phyloP scores from a whole-genome alignment of 495 filamentous ascomycete genomes.

The Neurospora sp. region DNA sequence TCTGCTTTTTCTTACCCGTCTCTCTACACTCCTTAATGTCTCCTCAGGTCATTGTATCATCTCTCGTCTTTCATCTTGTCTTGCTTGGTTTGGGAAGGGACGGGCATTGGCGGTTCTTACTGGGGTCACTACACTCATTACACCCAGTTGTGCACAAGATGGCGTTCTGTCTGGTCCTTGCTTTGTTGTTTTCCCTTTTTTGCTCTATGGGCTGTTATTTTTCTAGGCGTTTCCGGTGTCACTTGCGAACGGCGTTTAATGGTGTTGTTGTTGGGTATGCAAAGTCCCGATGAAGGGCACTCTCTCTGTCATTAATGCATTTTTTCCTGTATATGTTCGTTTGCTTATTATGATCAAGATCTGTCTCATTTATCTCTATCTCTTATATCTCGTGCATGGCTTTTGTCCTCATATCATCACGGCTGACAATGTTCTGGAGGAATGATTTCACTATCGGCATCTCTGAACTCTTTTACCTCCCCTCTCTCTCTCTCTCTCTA shows the following conservation, averaged over 20 bases:
- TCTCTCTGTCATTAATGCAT: neutral
- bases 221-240: neutral
- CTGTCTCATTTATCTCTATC: neutral
- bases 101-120: neutral
- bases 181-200: neutral
- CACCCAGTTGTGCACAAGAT: neutral
- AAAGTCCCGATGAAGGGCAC: neutral
- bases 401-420: too few species aligned
- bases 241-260: neutral
- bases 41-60: constrained; percentile 2
- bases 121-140: constrained; percentile 1
- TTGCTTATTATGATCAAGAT: neutral
- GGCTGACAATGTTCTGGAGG: neutral
- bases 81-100: neutral
- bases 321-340: neutral
- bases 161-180: neutral
- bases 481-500: neutral
- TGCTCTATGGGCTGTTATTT: neutral
- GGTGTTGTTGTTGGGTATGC: neutral
- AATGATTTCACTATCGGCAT: neutral
- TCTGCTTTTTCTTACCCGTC: neutral
- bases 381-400: too few species aligned
- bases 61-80: constrained; percentile 1
- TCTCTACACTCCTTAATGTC: neutral
- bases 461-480: too few species aligned